Percentiles rank a stretch among this genome's conserved stretches.
Evolutionary conservation across 371 early-diverging fungal species (phyloP).

Genomic region (Zopfochytrium polystomum): DNA sequence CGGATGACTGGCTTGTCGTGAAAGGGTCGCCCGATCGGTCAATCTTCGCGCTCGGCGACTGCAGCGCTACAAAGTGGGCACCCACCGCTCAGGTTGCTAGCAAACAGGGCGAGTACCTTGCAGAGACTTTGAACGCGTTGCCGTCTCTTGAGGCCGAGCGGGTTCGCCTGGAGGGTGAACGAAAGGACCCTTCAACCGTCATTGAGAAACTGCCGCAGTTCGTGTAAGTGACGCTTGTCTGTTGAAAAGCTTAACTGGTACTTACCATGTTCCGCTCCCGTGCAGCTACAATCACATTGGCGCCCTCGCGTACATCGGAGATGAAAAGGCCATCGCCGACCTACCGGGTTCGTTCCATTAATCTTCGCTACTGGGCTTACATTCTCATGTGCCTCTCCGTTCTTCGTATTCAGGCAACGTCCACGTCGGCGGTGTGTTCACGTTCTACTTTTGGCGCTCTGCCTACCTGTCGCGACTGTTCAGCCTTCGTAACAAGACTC

Average conservation of each 20-base stretch:
- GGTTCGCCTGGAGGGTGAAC: constrained; percentile 24
- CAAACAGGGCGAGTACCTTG: constrained; percentile 84
- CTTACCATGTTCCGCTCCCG: constrained; percentile 8
- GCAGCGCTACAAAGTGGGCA: constrained; percentile 79
- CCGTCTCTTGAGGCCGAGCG: constrained; percentile 16
- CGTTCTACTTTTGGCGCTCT: constrained; percentile 48
- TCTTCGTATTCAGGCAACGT: no score
- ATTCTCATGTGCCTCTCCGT: no score
- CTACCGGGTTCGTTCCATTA: no score
- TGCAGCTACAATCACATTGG: constrained; percentile 61
- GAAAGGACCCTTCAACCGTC: constrained; percentile 37
- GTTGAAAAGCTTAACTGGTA: background rate
- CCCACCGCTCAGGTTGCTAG: constrained; percentile 93
- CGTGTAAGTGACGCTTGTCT: constrained; percentile 33
- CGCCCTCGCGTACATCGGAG: constrained; percentile 85
- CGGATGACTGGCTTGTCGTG: constrained; percentile 80
- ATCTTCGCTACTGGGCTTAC: no score
- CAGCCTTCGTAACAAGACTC: constrained; percentile 71
- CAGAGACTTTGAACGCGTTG: constrained; percentile 55
- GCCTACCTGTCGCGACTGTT: constrained; percentile 61
- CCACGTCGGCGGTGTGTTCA: constrained; percentile 41
- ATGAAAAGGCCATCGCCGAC: constrained; percentile 87
- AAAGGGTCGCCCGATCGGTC: constrained; percentile 55
- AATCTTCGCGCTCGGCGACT: constrained; percentile 87
- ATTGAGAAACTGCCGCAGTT: constrained; percentile 64